Evolutionary conservation across 2,329 filamentous ascomycete species (phyloP).

Genomic region (Colletotrichum liaoningense): DNA sequence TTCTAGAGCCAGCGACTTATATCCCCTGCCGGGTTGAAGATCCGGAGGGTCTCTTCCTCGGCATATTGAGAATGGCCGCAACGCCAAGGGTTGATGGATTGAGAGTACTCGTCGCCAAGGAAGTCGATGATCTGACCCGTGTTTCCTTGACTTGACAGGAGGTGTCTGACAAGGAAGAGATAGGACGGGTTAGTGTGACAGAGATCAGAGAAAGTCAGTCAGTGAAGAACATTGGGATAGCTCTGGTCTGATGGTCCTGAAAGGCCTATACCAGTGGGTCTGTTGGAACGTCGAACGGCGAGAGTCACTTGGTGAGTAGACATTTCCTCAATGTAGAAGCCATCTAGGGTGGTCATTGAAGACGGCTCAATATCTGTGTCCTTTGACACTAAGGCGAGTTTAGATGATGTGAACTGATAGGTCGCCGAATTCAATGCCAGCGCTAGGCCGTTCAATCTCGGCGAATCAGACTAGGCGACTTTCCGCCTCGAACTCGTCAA

Average conservation of each 20-base stretch:
- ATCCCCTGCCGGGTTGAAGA: background rate
- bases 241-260: slow-evolving; percentile 14
- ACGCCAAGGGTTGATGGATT: background rate
- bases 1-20: background rate
- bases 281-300: background rate
- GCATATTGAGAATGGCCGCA: background rate
- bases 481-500: slow-evolving; percentile 16
- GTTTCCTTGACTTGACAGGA: slow-evolving; percentile 27
- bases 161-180: slow-evolving; percentile 15
- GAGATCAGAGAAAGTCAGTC: slow-evolving; percentile 19
- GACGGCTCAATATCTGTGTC: slow-evolving; percentile 13
- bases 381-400: background rate
- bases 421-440: slow-evolving; percentile 13
- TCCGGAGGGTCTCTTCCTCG: background rate
- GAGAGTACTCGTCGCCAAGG: slow-evolving; percentile 1
- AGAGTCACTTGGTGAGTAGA: background rate
- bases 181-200: slow-evolving; percentile 2
- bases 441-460: background rate
- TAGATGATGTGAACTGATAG: background rate
- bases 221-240: slow-evolving; percentile 5
- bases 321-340: background rate
- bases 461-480: slow-evolving; percentile 4
- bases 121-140: slow-evolving; percentile 4
- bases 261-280: background rate
- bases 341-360: background rate